phyloP scores from a whole-genome alignment of 2,329 filamentous ascomycete genomes.

The Beauveria medogensis region DNA sequence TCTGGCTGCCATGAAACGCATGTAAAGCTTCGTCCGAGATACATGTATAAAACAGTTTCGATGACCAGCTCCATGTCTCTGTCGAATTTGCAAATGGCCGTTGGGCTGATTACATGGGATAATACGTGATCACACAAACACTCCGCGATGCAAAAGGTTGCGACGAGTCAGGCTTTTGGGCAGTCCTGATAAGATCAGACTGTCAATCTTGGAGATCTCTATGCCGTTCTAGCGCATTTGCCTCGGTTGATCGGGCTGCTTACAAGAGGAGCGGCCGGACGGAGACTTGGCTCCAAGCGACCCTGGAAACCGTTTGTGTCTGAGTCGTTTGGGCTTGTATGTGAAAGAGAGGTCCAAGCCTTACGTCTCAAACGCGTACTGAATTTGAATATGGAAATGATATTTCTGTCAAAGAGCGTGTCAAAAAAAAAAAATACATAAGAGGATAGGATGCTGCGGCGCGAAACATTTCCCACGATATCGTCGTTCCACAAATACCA shows the following conservation, averaged over 20 bases:
- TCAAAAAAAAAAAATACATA: no score
- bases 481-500: no score
- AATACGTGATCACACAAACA: not conserved
- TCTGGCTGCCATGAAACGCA: not conserved
- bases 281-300: not conserved
- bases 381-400: no score
- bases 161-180: no score
- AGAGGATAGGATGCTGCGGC: no score
- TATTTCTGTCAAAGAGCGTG: no score
- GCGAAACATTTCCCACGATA: no score
- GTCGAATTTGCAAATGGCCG: not conserved
- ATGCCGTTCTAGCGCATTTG: not conserved
- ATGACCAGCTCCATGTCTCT: not conserved
- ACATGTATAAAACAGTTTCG: not conserved
- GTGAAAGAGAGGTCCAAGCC: no score
- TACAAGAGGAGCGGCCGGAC: not conserved
- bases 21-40: not conserved
- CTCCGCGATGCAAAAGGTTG: not conserved
- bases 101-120: not conserved
- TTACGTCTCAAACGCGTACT: no score
- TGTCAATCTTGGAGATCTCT: not conserved
- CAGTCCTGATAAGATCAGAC: no score
- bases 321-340: no score
- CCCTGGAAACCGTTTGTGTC: not conserved
- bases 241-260: not conserved